Evolutionary conservation across 2,329 filamentous ascomycete species (phyloP).

Genomic region (Scedosporium apiospermum): DNA sequence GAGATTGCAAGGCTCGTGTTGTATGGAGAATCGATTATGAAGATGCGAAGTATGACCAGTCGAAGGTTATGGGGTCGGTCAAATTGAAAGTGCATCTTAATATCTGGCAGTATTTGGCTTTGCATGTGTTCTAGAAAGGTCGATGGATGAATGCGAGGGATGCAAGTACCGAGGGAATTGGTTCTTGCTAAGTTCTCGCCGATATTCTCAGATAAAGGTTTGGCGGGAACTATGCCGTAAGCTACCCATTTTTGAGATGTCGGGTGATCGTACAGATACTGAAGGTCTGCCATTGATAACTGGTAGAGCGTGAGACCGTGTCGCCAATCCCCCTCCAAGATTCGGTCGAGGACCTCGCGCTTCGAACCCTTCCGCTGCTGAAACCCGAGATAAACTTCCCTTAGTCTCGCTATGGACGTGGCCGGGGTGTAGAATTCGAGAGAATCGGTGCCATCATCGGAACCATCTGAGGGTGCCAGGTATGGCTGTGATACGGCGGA

Average conservation of each 20-base stretch:
- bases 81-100: conserved; percentile 78
- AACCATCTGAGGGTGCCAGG: conserved; percentile 29
- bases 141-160: conserved; percentile 70
- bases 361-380: conserved; percentile 51
- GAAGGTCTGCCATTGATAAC: conserved; percentile 59
- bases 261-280: conserved; percentile 57
- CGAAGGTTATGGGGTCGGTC: conserved; percentile 61
- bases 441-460: conserved; percentile 42
- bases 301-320: conserved; percentile 56
- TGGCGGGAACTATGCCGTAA: conserved; percentile 47
- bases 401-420: conserved; percentile 55
- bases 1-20: conserved; percentile 46
- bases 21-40: conserved; percentile 74
- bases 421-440: conserved; percentile 62
- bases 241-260: conserved; percentile 55
- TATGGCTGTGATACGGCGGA: conserved; percentile 39
- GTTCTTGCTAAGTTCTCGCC: conserved; percentile 30
- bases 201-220: conserved; percentile 8
- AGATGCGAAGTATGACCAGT: conserved; percentile 66
- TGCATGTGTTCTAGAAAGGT: conserved; percentile 73
- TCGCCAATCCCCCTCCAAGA: conserved; percentile 60
- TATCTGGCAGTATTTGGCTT: conserved; percentile 61
- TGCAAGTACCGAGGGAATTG: conserved; percentile 35
- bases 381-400: conserved; percentile 52
- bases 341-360: conserved; percentile 53